Evolutionary conservation across 345 rosid genomes (phyloP), one percentile per base, ranked within the genome.

Genomic region (Chamaenerion angustifolium): DNA sequence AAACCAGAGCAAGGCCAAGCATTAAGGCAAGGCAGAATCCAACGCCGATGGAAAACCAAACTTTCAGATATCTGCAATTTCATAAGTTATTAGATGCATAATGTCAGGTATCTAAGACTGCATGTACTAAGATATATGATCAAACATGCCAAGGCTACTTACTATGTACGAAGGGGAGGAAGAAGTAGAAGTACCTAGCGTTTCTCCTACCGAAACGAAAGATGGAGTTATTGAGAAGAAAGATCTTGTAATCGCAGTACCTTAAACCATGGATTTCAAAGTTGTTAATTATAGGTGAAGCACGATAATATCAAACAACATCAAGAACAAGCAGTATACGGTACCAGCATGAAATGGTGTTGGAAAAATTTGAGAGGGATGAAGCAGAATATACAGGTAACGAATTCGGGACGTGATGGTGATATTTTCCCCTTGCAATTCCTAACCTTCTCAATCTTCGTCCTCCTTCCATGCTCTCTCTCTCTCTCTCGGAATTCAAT

Each of bases 41-140:
- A 43, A 81, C 71, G 12, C 98, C 98, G 12, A 87, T 56, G 9
- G 98, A 78, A 56, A 92, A 92, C 98, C 96, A 92, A 16, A 72
- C 49, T 31, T 48, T 43, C 42, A 61, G 42, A 48, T 40, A 49
- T 44, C 65, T 61, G 63, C 42, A 52, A 21, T 3, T 43, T 19
- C 37, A 12, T 1, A 17, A 41, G 5, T 10, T 31, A 31, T 31
- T 31, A 31, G 5, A 31, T 31, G 37, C 37, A 31, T 31, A 31
- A 4, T 31, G 16, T 18, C 16, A 4, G 44, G 3, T 3, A 52
- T 27, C 49, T 6, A 27, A 46, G 14, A n/a, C 9, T 18, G 45
- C 3, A 44, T 10, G 16, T 4, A 15, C 13, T 21, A 35, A 50
- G 21, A 11, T 3, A 12, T 4, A 31, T 21, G 25, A 46, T 14